A percentile compares a stretch with the other conserved stretches of the same genome.
phyloP scores from a whole-genome alignment of 495 filamentous ascomycete genomes.

The Articulospora tetracladia region DNA sequence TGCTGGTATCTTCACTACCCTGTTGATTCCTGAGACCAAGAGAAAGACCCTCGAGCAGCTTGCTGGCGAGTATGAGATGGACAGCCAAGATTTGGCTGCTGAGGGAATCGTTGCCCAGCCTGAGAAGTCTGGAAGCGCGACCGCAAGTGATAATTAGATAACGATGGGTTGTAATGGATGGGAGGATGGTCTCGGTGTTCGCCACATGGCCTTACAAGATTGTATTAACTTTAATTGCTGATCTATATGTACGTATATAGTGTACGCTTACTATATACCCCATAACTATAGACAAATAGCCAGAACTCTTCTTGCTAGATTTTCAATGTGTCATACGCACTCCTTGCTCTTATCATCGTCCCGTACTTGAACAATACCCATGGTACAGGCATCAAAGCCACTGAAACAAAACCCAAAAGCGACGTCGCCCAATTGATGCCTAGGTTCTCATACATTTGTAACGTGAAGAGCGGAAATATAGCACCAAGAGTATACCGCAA shows the following conservation, averaged over 20 bases:
- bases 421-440: constrained; percentile 59
- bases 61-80: constrained; percentile 14
- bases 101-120: background rate
- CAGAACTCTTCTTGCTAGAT: background rate
- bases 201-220: background rate
- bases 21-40: constrained; percentile 74
- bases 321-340: constrained; percentile 36
- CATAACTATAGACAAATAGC: background rate
- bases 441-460: constrained; percentile 53
- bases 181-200: too few relatives aligned
- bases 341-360: constrained; percentile 40
- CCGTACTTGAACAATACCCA: constrained; percentile 50
- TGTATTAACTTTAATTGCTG: background rate
- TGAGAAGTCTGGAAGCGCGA: background rate
- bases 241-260: background rate
- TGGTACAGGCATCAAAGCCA: constrained; percentile 55
- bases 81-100: background rate
- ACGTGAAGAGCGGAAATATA: constrained; percentile 62
- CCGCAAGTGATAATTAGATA: background rate
- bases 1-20: constrained; percentile 58
- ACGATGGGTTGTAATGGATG: too few relatives aligned
- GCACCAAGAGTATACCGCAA: constrained; percentile 58
- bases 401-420: constrained; percentile 54
- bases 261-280: background rate
- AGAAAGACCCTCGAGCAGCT: constrained; percentile 35